Conservation (phyloP, 192 early-diverging fungal species). For the Coemansia sp. region DNA sequence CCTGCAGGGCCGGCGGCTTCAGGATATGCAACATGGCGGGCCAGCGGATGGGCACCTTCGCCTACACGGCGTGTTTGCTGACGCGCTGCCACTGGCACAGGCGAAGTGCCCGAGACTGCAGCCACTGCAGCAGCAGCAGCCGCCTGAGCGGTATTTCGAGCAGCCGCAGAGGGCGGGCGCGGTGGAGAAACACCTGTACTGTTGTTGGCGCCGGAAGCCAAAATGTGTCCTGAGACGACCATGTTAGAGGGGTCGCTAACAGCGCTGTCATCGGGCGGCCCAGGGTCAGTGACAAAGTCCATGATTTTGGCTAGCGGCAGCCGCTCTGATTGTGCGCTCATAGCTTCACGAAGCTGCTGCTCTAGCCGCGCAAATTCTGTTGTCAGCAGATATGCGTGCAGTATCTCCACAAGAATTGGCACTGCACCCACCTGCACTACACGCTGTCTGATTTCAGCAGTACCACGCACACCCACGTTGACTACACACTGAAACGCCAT, state of each 20-base stretch:
- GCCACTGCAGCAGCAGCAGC: slow-evolving; percentile 42
- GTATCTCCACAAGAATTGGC: slow-evolving; percentile 75
- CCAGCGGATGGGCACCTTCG: slow-evolving; percentile 42
- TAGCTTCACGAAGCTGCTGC: slow-evolving; percentile 41
- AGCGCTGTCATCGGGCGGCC: slow-evolving; percentile 22
- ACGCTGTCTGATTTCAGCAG: slow-evolving; percentile 71
- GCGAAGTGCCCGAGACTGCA: slow-evolving; percentile 25
- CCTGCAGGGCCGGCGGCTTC: slow-evolving; percentile 11
- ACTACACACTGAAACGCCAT: slow-evolving; percentile 81
- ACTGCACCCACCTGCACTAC: slow-evolving; percentile 86
- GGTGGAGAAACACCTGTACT: slow-evolving; percentile 29
- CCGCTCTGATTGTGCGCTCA: slow-evolving; percentile 27
- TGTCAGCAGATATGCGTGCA: slow-evolving; percentile 55
- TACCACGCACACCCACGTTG: slow-evolving; percentile 83
- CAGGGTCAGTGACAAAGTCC: slow-evolving; percentile 32
- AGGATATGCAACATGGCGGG: slow-evolving; percentile 35
- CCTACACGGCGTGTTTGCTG: slow-evolving; percentile 33
- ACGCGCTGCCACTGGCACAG: slow-evolving; percentile 22
- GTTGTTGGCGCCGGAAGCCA: slow-evolving; percentile 48
- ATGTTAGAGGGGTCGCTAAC: slow-evolving; percentile 44
- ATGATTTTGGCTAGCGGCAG: slow-evolving; percentile 29
- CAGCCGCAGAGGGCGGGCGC: slow-evolving; percentile 28
- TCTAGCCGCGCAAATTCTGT: slow-evolving; percentile 39
- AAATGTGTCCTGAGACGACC: slow-evolving; percentile 36
- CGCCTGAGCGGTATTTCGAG: slow-evolving; percentile 40